These are phyloP conservation scores for Flaveria linearis DNA, from an alignment of 129 eudicot genomes.

Conservation along the genomic window DNA sequence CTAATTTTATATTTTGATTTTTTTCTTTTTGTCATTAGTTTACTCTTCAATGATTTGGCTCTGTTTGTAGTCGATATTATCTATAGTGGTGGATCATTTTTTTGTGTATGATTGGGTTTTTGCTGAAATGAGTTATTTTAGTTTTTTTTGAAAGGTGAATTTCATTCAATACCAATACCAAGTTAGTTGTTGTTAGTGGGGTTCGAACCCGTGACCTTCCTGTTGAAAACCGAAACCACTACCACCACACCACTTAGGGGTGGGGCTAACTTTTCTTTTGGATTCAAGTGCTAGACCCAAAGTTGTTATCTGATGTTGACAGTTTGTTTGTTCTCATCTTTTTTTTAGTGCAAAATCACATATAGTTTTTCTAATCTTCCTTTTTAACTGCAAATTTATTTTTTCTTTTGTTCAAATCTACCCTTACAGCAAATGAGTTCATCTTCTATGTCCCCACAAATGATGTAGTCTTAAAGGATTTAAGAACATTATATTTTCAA, in stretches of 20 bases:
- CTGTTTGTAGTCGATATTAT: not conserved
- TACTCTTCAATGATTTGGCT: conserved; percentile 12
- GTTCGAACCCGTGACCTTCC: too few species aligned
- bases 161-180: too few species aligned
- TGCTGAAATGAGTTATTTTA: not conserved
- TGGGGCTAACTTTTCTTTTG: not conserved
- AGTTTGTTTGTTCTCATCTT: not conserved
- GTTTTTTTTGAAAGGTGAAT: too few species aligned
- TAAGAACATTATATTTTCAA: too few species aligned
- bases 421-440: not conserved
- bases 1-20: not conserved
- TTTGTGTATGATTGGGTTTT: not conserved
- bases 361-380: too few species aligned
- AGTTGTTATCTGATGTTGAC: not conserved
- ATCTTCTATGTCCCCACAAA: too few species aligned
- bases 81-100: not conserved
- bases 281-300: not conserved
- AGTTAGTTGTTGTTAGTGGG: too few species aligned
- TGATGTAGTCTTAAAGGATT: too few species aligned
- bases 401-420: not conserved
- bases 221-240: too few species aligned
- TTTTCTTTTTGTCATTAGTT: not conserved
- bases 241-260: too few species aligned
- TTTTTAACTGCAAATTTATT: not conserved
- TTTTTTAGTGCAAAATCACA: too few species aligned